These are phyloP conservation scores for Wickerhamiella allomyrinae DNA, from an alignment of 805 yeast species.

Conservation along the genomic window DNA sequence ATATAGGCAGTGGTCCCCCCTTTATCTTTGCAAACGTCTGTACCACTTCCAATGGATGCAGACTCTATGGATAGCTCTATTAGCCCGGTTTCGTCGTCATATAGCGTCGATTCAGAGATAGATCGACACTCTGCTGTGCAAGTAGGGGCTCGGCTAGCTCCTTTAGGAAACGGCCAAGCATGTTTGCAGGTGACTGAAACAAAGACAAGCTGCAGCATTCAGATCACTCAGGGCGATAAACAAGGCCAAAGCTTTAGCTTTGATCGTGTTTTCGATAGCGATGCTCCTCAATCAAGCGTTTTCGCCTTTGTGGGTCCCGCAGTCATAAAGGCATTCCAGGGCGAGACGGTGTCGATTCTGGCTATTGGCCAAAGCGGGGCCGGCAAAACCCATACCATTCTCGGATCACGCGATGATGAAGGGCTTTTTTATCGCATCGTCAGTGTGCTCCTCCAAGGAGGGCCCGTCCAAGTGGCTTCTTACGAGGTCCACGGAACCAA, in stretches of 20 bases:
- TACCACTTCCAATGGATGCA: too few species aligned
- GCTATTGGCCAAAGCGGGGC: constrained; percentile 27
- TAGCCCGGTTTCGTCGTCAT: background rate
- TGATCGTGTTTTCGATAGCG: background rate
- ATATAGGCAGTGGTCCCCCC: too few species aligned
- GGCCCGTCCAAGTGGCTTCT: constrained; percentile 27
- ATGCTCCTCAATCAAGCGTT: background rate
- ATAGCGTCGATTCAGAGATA: background rate
- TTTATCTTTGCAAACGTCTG: too few species aligned
- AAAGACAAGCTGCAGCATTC: background rate
- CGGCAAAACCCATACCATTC: constrained; percentile 32
- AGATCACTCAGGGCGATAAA: background rate
- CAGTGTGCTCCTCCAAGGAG: background rate
- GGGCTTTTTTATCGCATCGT: background rate
- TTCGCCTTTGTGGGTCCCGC: background rate
- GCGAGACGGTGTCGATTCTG: constrained; percentile 18
- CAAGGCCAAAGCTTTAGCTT: background rate
- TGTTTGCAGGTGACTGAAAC: background rate
- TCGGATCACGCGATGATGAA: constrained; percentile 11
- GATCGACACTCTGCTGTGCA: background rate
- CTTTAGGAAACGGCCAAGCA: background rate
- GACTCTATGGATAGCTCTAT: too few species aligned
- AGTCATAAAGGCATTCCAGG: constrained; percentile 7
- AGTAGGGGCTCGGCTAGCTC: background rate
- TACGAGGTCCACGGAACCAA: constrained; percentile 59